Base-by-base conservation (phyloP, 116 monocot species). In the Iris pallida region DNA sequence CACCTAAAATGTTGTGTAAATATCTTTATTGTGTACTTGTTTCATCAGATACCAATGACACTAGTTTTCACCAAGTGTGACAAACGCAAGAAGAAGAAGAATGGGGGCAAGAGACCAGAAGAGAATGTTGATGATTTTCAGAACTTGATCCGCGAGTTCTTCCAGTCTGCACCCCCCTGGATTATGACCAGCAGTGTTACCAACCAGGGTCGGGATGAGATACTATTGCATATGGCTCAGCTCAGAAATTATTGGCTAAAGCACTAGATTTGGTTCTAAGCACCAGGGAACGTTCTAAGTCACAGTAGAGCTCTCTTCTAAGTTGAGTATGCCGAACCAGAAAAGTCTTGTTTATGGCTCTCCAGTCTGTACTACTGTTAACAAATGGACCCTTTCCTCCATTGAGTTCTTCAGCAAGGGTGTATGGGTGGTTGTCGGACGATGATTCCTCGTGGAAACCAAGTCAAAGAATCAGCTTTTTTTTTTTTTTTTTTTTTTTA, bases 181-280 rank as follows among this genome's bases (percentile, higher is more conserved):
- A 92, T 97, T 71, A 90, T 97, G 90, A 86, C 97, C 13, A 97
- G 97, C 48, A 90, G 97, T 49, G 63, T 92, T 17, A 97, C 97
- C 57, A 85, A 92, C 71, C 86, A 85, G 64, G 92, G 97, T 47
- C 79, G 97, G 7, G 97, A 97, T 62, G 97, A 92, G 83, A 88
- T 97, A 55, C 75, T 97, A 44, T 58, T 92, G 10, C 97, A 97
- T 65, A 92, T 97, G 63, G 83, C 92, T 53, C 97, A 97, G 73
- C 92, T 97, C 47, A 83, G 90, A 62, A 97, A 92, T 77, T 97
- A 97, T 68, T 97, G 97, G 97, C 82, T 97, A 11, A 87, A 90
- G 55, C 85, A 90, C 72, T 92, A 80, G 59, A 19, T 18, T 30
- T 30, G 0, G 30, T 30, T 30, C 30, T 30, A 30, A 30, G 30